Conservation (phyloP, 352 stramenopile species). For the Pythium rishiriense region DNA sequence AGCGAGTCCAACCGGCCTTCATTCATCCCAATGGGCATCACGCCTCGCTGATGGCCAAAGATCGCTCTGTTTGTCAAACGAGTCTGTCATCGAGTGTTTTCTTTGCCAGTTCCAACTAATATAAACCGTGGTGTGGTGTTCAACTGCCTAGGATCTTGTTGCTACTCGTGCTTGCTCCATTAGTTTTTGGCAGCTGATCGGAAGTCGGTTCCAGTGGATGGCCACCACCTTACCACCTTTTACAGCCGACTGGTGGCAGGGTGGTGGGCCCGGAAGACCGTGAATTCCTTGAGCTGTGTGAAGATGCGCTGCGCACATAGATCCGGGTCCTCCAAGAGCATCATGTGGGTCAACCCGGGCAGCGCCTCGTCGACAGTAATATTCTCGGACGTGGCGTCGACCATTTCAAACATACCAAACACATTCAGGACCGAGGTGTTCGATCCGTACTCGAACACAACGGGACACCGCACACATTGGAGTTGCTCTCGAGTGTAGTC, state of each 20-base stretch:
- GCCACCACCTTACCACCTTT: too few relatives aligned
- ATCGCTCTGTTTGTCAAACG: too few relatives aligned
- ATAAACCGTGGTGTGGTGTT: neutral
- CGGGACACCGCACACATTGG: neutral
- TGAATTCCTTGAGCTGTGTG: neutral
- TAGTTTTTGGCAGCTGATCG: too few relatives aligned
- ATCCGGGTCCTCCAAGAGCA: neutral
- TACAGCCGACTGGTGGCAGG: too few relatives aligned
- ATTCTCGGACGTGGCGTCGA: neutral
- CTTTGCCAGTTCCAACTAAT: too few relatives aligned
- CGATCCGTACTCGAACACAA: neutral
- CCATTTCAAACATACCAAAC: neutral
- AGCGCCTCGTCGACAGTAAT: neutral
- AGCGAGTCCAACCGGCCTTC: conserved; percentile 14
- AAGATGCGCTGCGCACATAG: neutral
- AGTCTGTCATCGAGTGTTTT: neutral
- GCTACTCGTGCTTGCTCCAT: too few relatives aligned
- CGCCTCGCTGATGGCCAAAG: conserved; percentile 7
- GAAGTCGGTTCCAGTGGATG: too few relatives aligned
- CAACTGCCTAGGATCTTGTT: too few relatives aligned
- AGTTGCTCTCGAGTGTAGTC: neutral
- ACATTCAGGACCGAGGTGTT: neutral
- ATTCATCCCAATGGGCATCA: conserved; percentile 15
- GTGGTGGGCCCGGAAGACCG: neutral
- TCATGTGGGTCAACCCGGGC: neutral